phyloP scores from a whole-genome alignment of 1,284 basidiomycete species.

The Cutaneotrichosporon curvatum region DNA sequence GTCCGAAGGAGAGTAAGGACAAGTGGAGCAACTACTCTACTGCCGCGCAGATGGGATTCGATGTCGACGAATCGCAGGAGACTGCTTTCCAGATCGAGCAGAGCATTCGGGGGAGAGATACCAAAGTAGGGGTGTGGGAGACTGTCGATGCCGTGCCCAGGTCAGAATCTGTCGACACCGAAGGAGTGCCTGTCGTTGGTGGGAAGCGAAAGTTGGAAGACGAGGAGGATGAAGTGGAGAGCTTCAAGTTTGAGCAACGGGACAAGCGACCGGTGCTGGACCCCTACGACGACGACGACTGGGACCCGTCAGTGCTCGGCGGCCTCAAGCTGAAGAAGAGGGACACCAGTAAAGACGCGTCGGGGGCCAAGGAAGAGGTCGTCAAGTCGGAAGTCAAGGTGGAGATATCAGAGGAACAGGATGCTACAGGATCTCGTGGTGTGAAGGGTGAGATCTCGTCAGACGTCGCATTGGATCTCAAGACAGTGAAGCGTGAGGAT shows the following conservation, averaged over 20 bases:
- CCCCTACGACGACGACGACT: slow-evolving; percentile 40
- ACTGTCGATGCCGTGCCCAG: slow-evolving; percentile 48
- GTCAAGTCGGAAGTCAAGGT: slow-evolving; percentile 2
- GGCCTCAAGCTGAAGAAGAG: slow-evolving; percentile 35
- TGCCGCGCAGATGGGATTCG: slow-evolving; percentile 70
- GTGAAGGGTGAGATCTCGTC: no score
- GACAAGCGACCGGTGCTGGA: slow-evolving; percentile 27
- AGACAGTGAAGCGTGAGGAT: no score
- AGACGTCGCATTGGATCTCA: no score
- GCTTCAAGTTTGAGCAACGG: slow-evolving; percentile 26
- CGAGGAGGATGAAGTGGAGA: slow-evolving; percentile 27
- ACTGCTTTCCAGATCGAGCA: slow-evolving; percentile 53
- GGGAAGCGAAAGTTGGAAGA: slow-evolving; percentile 1
- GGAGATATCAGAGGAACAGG: slow-evolving; percentile 7
- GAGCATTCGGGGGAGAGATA: slow-evolving; percentile 58
- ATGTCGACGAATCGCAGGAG: slow-evolving; percentile 56
- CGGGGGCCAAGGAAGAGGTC: slow-evolving; percentile 20
- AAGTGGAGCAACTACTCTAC: slow-evolving; percentile 79
- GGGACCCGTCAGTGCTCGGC: slow-evolving; percentile 28
- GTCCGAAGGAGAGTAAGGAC: slow-evolving; percentile 45
- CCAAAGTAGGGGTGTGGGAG: slow-evolving; percentile 78
- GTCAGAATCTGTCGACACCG: background rate
- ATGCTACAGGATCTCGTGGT: no score
- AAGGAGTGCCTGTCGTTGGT: background rate
- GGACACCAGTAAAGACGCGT: slow-evolving; percentile 8